Conservation (phyloP, 139 green algal species). For the Auxenochlorella pyrenoidosa region DNA sequence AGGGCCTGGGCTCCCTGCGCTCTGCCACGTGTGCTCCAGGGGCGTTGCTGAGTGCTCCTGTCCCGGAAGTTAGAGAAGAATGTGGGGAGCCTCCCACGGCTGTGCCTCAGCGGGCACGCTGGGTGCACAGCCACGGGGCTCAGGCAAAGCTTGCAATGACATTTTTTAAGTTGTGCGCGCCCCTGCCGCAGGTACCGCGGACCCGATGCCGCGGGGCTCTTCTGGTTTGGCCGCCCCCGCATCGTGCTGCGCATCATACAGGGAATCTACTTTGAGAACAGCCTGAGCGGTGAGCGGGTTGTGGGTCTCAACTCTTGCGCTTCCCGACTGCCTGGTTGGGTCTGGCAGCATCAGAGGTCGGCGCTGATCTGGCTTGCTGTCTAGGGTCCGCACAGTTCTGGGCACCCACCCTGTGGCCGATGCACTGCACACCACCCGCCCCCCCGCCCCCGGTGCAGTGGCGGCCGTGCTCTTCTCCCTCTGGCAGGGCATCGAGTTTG, state of each 20-base stretch:
- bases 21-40: too few relatives aligned
- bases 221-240: conserved; percentile 47
- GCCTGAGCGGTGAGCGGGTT: conserved; percentile 7
- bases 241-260: conserved; percentile 48
- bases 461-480: conserved; percentile 41
- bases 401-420: neutral
- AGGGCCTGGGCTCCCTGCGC: neutral
- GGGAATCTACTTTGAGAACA: conserved; percentile 52
- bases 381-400: too few relatives aligned
- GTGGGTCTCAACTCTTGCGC: too few relatives aligned
- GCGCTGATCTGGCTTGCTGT: neutral
- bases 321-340: too few relatives aligned
- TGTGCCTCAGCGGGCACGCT: too few relatives aligned
- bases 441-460: neutral
- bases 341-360: neutral
- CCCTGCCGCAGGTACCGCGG: neutral
- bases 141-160: too few relatives aligned
- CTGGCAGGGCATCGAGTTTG: conserved; percentile 15
- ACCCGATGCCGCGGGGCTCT: conserved; percentile 29
- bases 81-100: too few relatives aligned
- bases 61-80: too few relatives aligned
- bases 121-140: too few relatives aligned
- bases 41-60: too few relatives aligned
- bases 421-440: neutral
- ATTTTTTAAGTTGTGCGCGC: too few relatives aligned